A percentile compares a stretch with the other conserved stretches of the same genome.
Evolutionary conservation across 805 yeast genomes (phyloP).

Genomic region (Wickerhamiella sergipiensis): DNA sequence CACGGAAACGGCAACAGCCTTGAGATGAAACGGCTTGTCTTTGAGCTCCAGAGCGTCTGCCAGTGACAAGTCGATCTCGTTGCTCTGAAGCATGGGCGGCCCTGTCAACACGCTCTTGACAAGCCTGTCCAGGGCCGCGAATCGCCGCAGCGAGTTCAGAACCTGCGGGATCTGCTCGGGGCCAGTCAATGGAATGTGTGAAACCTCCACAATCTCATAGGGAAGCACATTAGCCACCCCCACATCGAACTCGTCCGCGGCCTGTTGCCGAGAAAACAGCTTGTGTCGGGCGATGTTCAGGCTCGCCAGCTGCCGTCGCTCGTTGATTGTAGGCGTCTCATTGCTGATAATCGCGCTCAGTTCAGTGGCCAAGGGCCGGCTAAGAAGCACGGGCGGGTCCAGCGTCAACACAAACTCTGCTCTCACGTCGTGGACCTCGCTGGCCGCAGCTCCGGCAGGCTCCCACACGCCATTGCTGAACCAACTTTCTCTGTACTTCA

Average conservation of each 20-base stretch:
- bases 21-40: conserved; percentile 12
- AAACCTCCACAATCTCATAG: conserved; percentile 14
- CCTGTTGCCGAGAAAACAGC: conserved; percentile 6
- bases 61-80: conserved; percentile 14
- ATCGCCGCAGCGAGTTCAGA: conserved; percentile 15
- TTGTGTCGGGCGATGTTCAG: conserved; percentile 12
- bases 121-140: conserved; percentile 6
- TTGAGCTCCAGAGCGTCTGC: conserved; percentile 17
- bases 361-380: conserved; percentile 10
- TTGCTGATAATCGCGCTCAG: conserved; percentile 1
- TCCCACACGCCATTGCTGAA: conserved; percentile 14
- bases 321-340: conserved; percentile 3
- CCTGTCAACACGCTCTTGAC: conserved; percentile 11
- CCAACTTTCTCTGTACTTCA: conserved; percentile 10
- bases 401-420: conserved; percentile 23
- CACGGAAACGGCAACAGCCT: conserved; percentile 6
- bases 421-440: conserved; percentile 9
- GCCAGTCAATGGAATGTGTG: conserved; percentile 19
- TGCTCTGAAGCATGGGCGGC: conserved; percentile 6
- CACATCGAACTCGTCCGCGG: conserved; percentile 13
- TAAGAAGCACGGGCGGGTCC: conserved; percentile 24
- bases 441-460: conserved; percentile 4
- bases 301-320: conserved; percentile 4
- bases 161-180: conserved; percentile 20
- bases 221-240: conserved; percentile 20